Conservation (phyloP, 768 basidiomycete genomes). For the Mycena crocata region DNA sequence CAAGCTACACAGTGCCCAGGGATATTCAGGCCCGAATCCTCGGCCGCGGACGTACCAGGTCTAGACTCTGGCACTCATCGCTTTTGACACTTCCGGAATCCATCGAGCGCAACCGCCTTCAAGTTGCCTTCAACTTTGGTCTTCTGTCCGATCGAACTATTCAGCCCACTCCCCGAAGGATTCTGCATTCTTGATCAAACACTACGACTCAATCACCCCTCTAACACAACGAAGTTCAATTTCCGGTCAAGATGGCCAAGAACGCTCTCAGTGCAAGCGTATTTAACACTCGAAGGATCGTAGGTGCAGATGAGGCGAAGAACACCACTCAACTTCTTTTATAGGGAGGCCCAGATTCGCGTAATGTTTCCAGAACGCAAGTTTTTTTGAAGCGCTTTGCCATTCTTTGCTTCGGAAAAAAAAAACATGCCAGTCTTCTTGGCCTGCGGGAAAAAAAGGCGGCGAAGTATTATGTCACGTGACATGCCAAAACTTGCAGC, state of each 20-base stretch:
- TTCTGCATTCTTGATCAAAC: neutral
- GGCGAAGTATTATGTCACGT: constrained; percentile 7
- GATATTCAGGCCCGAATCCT: neutral
- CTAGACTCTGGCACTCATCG: neutral
- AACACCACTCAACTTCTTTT: neutral
- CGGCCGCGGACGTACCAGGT: constrained; percentile 6
- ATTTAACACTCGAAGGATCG: too few species aligned
- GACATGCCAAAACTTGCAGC: constrained; percentile 4
- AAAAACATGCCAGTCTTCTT: neutral
- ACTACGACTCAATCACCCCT: neutral
- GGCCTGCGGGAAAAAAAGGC: neutral
- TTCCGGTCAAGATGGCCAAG: neutral
- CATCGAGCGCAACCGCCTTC: constrained; percentile 14
- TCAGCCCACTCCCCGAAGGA: neutral
- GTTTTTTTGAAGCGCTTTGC: neutral
- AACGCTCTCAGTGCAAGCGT: too few species aligned
- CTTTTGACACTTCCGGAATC: constrained; percentile 7
- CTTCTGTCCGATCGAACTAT: constrained; percentile 13
- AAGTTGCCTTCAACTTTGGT: constrained; percentile 8
- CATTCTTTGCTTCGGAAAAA: neutral
- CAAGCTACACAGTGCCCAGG: neutral
- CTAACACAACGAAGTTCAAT: constrained; percentile 4
- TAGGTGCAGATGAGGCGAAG: too few species aligned
- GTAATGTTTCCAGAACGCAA: neutral
- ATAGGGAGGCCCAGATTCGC: neutral